Conservation (phyloP, 2,329 filamentous ascomycete species). For the Phyllachora maydis region DNA sequence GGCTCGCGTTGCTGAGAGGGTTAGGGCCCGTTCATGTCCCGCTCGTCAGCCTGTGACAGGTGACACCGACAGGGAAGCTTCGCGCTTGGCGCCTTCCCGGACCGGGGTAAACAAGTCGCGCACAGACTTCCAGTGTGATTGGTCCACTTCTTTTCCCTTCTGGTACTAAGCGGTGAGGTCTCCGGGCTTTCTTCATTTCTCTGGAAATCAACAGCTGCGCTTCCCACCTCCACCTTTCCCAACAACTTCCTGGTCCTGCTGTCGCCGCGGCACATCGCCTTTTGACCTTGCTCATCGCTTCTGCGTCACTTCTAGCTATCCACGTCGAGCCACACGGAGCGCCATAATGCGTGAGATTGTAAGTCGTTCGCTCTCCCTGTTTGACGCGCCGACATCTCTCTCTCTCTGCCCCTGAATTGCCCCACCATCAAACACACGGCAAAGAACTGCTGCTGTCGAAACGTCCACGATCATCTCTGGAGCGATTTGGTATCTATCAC, state of each 20-base stretch:
- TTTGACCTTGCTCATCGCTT: slow-evolving; percentile 3
- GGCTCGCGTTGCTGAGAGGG: too few species aligned
- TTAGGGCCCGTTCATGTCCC: too few species aligned
- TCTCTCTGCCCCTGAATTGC: slow-evolving; percentile 8
- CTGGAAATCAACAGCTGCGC: slow-evolving; percentile 12
- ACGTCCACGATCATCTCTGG: slow-evolving; percentile 1
- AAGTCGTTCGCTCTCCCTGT: slow-evolving; percentile 15
- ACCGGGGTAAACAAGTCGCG: too few species aligned
- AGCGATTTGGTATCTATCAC: slow-evolving; percentile 1
- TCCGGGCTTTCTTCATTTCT: slow-evolving; percentile 8
- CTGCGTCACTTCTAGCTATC: slow-evolving; percentile 5
- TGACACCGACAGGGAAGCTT: too few species aligned
- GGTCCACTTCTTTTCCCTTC: too few species aligned
- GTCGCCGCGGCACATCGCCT: slow-evolving; percentile 3
- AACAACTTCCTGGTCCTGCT: slow-evolving; percentile 3
- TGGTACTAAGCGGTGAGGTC: slow-evolving; percentile 9
- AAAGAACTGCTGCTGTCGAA: too few species aligned
- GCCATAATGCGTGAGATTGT: slow-evolving; percentile 57
- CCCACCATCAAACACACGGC: too few species aligned
- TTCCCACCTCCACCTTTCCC: slow-evolving; percentile 6
- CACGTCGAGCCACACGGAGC: slow-evolving; percentile 9
- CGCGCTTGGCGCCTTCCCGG: too few species aligned
- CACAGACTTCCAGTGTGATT: too few species aligned
- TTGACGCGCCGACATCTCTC: slow-evolving; percentile 4
- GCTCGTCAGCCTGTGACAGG: too few species aligned